Base-by-base conservation (phyloP, 1,284 basidiomycete genomes). In the Trichosporon sp. region DNA sequence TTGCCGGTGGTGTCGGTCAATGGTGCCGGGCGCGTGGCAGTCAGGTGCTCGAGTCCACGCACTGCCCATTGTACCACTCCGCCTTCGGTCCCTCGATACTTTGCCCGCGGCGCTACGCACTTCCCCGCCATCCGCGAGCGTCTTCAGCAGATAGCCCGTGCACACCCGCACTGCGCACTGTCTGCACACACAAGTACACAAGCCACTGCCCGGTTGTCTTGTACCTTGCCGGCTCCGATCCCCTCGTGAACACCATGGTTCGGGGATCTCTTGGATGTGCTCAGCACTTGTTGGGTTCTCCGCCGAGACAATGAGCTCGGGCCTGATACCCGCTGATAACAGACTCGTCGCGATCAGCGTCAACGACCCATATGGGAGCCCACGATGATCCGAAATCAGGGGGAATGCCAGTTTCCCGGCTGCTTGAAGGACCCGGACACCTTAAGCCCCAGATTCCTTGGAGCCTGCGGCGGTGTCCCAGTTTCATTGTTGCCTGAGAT, bases 41-140 rank as follows among this genome's bases (percentile, higher is more conserved):
- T 63, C 59, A 63, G 31, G 59, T 63, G 59, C 31, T 63, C 59
- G 31, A 4, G 59, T 63, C 59, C 59, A 63, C 59, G 59, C 59
- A 35, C 35, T n/a, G 59, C 16, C 59, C 59, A 63, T 63, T 63
- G 6, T 32, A 63, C 21, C 32, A 7, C 59, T 14, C 59, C 16
- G 31, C 31, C 59, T 63, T 35, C 59, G 59, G 59, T 31, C 59
- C 59, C 59, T 26, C 31, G 8, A 26, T 16, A 11, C 51, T 12
- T 63, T n/a, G 32, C 59, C 31, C 59, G 51, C 21, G 51, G 19
- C 10, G 10, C 51, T 54, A 26, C 51, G n/a, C 51, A 26, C 51
- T 54, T 19, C 21, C 51, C 51, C 51, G 51, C 51, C 19, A 21
- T 54, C 51, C 51, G 51, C 51, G 51, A 54, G 51, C 51, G 8